Conservation (phyloP, 108 stramenopile species). For the Discostella stelligeroides region DNA sequence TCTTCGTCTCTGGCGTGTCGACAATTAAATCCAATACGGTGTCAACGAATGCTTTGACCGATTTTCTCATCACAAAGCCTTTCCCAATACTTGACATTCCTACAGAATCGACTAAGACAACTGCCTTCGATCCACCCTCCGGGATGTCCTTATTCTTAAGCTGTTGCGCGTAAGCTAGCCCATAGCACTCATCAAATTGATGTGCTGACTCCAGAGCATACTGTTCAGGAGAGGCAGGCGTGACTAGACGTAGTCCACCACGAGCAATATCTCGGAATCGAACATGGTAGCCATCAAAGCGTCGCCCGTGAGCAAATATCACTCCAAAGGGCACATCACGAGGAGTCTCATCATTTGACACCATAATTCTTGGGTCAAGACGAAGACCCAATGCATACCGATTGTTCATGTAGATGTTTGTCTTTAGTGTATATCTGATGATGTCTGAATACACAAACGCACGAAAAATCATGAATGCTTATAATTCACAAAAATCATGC, state of each 20-base stretch:
- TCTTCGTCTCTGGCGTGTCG: slow-evolving; percentile 85
- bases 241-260: slow-evolving; percentile 95
- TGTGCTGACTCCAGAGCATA: slow-evolving; percentile 90
- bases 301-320: slow-evolving; percentile 93
- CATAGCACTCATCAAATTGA: slow-evolving; percentile 96
- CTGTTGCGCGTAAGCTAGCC: slow-evolving; percentile 93
- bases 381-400: slow-evolving; percentile 94
- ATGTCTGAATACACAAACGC: slow-evolving; percentile 49
- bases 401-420: slow-evolving; percentile 93
- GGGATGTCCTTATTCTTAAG: slow-evolving; percentile 99
- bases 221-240: slow-evolving; percentile 88
- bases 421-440: slow-evolving; percentile 83
- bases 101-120: slow-evolving; percentile 86
- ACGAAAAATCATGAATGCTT: slow-evolving; percentile 18
- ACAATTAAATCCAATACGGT: slow-evolving; percentile 95
- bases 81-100: slow-evolving; percentile 60
- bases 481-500: slow-evolving; percentile 14
- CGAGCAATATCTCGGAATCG: slow-evolving; percentile 97
- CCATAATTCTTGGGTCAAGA: slow-evolving; percentile 90
- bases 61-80: slow-evolving; percentile 91
- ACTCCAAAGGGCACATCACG: slow-evolving; percentile 85
- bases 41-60: slow-evolving; percentile 95
- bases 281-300: slow-evolving; percentile 97
- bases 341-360: slow-evolving; percentile 45
- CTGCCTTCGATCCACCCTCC: slow-evolving; percentile 98